Evolutionary conservation across 2,329 filamentous ascomycete species (phyloP), one percentile per base, ranked within the genome.

Genomic region (Fonsecaea monophora): DNA sequence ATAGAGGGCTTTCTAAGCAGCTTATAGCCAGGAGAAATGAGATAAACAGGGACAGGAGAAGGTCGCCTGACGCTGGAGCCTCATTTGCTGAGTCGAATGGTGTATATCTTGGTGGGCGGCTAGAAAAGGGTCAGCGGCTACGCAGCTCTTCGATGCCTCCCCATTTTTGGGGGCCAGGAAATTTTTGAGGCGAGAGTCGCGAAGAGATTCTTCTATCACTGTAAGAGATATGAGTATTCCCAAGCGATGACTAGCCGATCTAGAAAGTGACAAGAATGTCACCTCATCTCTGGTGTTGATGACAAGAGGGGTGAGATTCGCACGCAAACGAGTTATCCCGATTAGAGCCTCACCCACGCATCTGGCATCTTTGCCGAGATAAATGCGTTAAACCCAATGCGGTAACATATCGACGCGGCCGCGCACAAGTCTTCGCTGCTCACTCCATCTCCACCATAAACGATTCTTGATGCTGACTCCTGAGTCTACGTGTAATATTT

Each of bases 91-190:
- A 10, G 12, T 25, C 48, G 60, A 56, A 62, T 55, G 53, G 53
- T 42, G 53, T 37, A 35, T 56, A 37, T 25, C 6, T 15, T 35
- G 18, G 37, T 25, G 53, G 60, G 60, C 60, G 60, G 60, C 53
- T 56, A 62, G 13, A n/a, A 56, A 56, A 38, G 60, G 53, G 60
- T 30, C 30, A 21, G 60, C 60, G 60, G 60, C 54, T 62, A 62
- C 18, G 30, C 13, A 30, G 45, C 45, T 50, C 10, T 25, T 30
- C 9, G 21, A 50, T 4, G 18, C 45, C 9, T 25, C 45, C 30
- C 45, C 18, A 50, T 50, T 4, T 3, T 13, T 21, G 25, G 8
- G 45, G 15, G 45, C 10, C 45, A 50, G 21, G 18, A 25, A 21
- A 12, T 50, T 1, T 25, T 13, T 10, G 25, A 30, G 18, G 10